Evolutionary conservation across 2,329 filamentous ascomycete genomes (phyloP), one percentile per base, ranked within the genome.

Genomic region (Beauveria australis): DNA sequence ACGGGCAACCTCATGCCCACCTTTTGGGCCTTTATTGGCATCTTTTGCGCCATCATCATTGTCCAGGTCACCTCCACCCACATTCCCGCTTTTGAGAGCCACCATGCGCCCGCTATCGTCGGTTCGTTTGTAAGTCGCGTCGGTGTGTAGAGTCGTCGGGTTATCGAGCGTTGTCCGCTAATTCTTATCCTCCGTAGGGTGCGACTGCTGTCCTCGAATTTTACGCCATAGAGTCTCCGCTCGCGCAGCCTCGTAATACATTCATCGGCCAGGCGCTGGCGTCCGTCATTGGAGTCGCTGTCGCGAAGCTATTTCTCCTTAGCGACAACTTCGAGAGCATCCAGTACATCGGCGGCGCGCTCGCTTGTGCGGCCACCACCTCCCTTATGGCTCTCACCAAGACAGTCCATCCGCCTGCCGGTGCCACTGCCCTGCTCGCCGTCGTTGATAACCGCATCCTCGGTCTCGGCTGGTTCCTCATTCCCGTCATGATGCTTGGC

Each of bases 131-230:
- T 89, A 77, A 69, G 84, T 81, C 9, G 3, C 33, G 5, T 14
- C 4, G 5, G 12, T 14, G 5, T 37, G 12, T 37, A 37, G 12
- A 16, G 14, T 37, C 5, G 33, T 37, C 5, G 33, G 33, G 33
- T 37, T 14, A 37, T 16, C 5, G 33, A 37, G 12, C 16, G 12
- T 40, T 12, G 28, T 28, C 26, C n/a, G 33, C 24, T 48, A 5
- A 56, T 19, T 12, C 26, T 5, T 1, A 6, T 49, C 18, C 19
- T 22, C 16, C 3, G 47, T 33, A 89, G 86, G 89, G 89, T 56
- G 89, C 89, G 5, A 85, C 87, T 3, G 88, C 89, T 16, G 87
- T 92, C n/a, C 80, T 92, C 43, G 82, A 89, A 67, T 92, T 89
- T 72, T 86, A 86, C 66, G 79, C 84, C 52, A 86, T 91, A 65